A percentile compares a stretch with the other conserved stretches of the same genome.
Evolutionary conservation across 306 rosid genomes (phyloP).

Genomic region (Vigna trinervia): DNA sequence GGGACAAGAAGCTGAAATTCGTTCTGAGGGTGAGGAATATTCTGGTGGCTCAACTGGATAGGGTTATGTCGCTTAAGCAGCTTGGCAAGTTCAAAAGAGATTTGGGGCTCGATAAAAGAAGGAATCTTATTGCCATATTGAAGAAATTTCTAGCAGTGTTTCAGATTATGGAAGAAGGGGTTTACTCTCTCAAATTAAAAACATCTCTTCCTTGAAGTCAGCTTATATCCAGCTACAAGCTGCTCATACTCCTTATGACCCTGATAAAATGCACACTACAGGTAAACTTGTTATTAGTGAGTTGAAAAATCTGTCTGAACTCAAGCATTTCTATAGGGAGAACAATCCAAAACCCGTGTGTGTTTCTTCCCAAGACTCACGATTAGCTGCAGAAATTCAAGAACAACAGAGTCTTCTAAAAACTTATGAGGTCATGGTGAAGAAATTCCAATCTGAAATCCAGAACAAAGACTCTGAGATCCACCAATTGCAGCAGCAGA

Average conservation of each 20-base stretch:
- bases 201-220: conserved; percentile 81
- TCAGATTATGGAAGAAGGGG: conserved; percentile 34
- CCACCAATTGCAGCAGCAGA: conserved; percentile 84
- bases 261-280: conserved; percentile 92
- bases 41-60: conserved; percentile 24
- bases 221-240: conserved; percentile 97
- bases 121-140: conserved; percentile 5
- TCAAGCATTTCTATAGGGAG: conserved; percentile 97
- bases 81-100: conserved; percentile 27
- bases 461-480: conserved; percentile 97
- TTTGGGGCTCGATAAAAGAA: conserved; percentile 13
- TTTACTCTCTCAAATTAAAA: conserved; percentile 9
- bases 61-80: background rate
- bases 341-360: conserved; percentile 93
- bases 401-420: conserved; percentile 95
- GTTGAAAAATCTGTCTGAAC: conserved; percentile 91
- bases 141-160: conserved; percentile 20
- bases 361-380: conserved; percentile 95
- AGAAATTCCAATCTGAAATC: conserved; percentile 98
- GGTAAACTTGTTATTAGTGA: conserved; percentile 92
- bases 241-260: conserved; percentile 99
- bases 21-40: conserved; percentile 4
- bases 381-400: conserved; percentile 99
- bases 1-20: conserved; percentile 34
- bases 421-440: conserved; percentile 99